Percentiles rank a stretch among this genome's conserved stretches.
Conservation (phyloP, 75 land plant genomes). For the Chamaecyparis obtusa region DNA sequence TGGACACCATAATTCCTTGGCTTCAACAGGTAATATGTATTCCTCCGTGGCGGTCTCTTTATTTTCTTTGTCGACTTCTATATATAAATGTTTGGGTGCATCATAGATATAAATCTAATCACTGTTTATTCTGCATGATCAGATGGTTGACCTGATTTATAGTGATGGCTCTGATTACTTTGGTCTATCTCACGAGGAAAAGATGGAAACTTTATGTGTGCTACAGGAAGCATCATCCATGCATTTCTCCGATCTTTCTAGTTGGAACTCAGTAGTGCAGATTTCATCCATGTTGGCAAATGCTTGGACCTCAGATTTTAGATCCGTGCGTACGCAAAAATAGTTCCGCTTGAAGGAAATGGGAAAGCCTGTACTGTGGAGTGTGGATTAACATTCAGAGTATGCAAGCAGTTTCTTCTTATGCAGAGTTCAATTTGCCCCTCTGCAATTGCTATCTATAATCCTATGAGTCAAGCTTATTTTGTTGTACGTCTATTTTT, state of each 20-base stretch:
- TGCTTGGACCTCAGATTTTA: slow-evolving; percentile 37
- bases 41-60: not conserved
- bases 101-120: not conserved
- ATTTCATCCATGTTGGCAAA: slow-evolving; percentile 47
- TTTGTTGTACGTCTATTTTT: not conserved
- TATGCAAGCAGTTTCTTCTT: not conserved
- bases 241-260: slow-evolving; percentile 48
- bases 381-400: not conserved
- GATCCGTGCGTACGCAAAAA: not conserved
- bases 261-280: slow-evolving; percentile 37
- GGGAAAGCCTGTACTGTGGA: not conserved
- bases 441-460: not conserved
- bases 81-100: not conserved
- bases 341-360: not conserved
- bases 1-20: slow-evolving; percentile 77
- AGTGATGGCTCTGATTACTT: slow-evolving; percentile 42
- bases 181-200: slow-evolving; percentile 49
- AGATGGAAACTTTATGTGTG: slow-evolving; percentile 47
- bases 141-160: slow-evolving; percentile 62
- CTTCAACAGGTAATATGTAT: slow-evolving; percentile 65
- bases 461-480: not conserved
- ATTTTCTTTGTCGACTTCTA: not conserved
- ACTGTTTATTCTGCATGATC: slow-evolving; percentile 14
- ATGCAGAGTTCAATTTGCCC: not conserved
- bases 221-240: slow-evolving; percentile 54